Evolutionary conservation across 2,329 filamentous ascomycete species (phyloP).

Genomic region (Dothistroma pini): DNA sequence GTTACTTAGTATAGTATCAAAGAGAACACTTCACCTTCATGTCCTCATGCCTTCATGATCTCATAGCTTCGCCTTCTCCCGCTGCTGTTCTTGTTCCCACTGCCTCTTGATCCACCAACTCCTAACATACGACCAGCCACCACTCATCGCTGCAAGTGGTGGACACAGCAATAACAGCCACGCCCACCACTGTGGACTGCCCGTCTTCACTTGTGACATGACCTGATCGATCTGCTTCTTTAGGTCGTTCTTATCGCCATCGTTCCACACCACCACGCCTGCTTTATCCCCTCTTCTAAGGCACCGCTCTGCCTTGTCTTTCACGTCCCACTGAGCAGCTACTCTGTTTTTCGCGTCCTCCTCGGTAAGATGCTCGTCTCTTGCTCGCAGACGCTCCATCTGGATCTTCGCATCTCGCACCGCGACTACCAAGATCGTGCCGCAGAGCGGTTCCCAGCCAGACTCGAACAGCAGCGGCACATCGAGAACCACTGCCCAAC

Average conservation of each 20-base stretch:
- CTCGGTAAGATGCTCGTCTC: constrained; percentile 73
- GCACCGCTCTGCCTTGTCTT: constrained; percentile 74
- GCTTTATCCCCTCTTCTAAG: constrained; percentile 59
- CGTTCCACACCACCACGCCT: constrained; percentile 89
- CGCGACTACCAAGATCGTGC: constrained; percentile 80
- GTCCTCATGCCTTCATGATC: constrained; percentile 11
- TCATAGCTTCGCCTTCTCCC: constrained; percentile 58
- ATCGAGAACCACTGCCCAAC: constrained; percentile 89
- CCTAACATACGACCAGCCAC: constrained; percentile 67
- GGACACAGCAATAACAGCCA: constrained; percentile 65
- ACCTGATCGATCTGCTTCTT: constrained; percentile 62
- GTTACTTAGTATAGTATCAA: neutral
- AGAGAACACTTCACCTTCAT: constrained; percentile 1
- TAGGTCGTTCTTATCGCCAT: constrained; percentile 68
- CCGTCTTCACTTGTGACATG: constrained; percentile 58
- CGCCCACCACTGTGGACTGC: constrained; percentile 81
- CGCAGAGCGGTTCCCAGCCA: constrained; percentile 79
- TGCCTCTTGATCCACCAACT: constrained; percentile 66
- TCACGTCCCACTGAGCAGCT: constrained; percentile 78
- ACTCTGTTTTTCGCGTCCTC: constrained; percentile 88
- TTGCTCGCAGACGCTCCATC: constrained; percentile 69
- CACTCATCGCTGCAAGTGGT: constrained; percentile 66
- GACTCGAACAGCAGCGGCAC: constrained; percentile 90
- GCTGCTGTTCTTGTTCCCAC: constrained; percentile 61
- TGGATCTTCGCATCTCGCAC: constrained; percentile 77